Percentiles rank a stretch among this genome's conserved stretches.
These are phyloP conservation scores for Penicillium subrubescens DNA, from an alignment of 495 filamentous ascomycete species.

Conservation along the genomic window DNA sequence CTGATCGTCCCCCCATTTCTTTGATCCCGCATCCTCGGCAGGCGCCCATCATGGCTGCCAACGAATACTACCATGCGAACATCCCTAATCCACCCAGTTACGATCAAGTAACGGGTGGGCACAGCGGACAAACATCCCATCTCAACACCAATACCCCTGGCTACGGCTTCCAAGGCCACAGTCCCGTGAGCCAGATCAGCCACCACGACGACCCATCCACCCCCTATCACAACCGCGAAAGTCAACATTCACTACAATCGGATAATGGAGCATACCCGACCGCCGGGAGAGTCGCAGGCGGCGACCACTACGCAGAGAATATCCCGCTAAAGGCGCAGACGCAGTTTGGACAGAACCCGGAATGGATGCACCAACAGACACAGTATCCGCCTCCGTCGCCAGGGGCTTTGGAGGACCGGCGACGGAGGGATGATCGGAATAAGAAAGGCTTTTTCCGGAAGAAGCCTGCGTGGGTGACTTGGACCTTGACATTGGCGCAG, in stretches of 20 bases:
- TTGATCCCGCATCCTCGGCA: slow-evolving; percentile 12
- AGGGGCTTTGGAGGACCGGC: slow-evolving; percentile 25
- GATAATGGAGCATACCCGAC: slow-evolving; percentile 36
- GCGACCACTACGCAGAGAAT: slow-evolving; percentile 52
- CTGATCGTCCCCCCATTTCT: slow-evolving; percentile 3
- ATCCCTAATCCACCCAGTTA: slow-evolving; percentile 45
- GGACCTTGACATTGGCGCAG: slow-evolving; percentile 75
- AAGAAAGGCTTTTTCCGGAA: slow-evolving; percentile 57
- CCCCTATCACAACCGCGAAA: slow-evolving; percentile 42
- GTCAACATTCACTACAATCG: slow-evolving; percentile 44
- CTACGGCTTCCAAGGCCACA: slow-evolving; percentile 32
- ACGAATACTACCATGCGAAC: slow-evolving; percentile 73
- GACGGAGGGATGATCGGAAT: slow-evolving; percentile 23
- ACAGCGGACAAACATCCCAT: slow-evolving; percentile 27
- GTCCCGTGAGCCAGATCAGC: slow-evolving; percentile 20
- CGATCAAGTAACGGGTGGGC: slow-evolving; percentile 31
- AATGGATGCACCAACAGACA: slow-evolving; percentile 49
- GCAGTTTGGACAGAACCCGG: slow-evolving; percentile 35
- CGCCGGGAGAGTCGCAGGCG: slow-evolving; percentile 38
- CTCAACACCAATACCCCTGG: slow-evolving; percentile 19
- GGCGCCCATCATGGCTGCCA: slow-evolving; percentile 69
- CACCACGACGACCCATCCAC: slow-evolving; percentile 31
- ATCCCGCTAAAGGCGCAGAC: slow-evolving; percentile 49
- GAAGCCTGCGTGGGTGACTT: slow-evolving; percentile 80
- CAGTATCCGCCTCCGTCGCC: slow-evolving; percentile 42